A percentile compares a stretch with the other conserved stretches of the same genome.
Conservation (phyloP, 345 rosid genomes). For the Euphorbia pulcherrima region DNA sequence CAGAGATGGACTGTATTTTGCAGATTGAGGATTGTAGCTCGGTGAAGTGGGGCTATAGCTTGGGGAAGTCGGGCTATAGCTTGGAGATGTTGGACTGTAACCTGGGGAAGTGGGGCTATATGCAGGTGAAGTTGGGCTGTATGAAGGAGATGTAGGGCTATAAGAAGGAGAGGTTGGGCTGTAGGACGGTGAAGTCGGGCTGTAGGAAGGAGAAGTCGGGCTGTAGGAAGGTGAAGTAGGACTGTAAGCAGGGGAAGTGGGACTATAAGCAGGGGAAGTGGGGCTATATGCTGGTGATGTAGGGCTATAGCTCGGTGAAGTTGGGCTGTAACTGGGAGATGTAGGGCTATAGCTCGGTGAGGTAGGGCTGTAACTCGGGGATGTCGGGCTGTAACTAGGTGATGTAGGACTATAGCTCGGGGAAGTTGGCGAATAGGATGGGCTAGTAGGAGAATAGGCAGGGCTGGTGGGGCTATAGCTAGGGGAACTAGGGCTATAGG, state of each 20-base stretch:
- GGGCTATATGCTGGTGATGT: slow-evolving; percentile 78
- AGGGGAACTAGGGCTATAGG: slow-evolving; percentile 86
- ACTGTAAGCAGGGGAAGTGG: slow-evolving; percentile 66
- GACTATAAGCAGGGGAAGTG: slow-evolving; percentile 70
- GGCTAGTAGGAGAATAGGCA: slow-evolving; percentile 65
- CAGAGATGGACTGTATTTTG: slow-evolving; percentile 73
- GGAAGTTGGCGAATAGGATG: slow-evolving; percentile 47
- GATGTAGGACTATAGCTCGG: slow-evolving; percentile 52
- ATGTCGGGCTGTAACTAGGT: slow-evolving; percentile 64
- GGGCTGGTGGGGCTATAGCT: slow-evolving; percentile 85
- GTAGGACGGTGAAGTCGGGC: slow-evolving; percentile 80
- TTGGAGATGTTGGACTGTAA: slow-evolving; percentile 28
- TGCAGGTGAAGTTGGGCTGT: slow-evolving; percentile 76
- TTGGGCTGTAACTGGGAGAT: slow-evolving; percentile 73
- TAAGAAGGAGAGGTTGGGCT: slow-evolving; percentile 85
- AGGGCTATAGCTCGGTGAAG: slow-evolving; percentile 76
- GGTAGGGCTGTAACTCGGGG: slow-evolving; percentile 72
- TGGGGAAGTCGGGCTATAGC: slow-evolving; percentile 28
- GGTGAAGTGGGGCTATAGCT: slow-evolving; percentile 32
- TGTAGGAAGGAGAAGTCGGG: slow-evolving; percentile 77
- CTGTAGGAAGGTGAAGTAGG: slow-evolving; percentile 81
- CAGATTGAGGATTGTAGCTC: slow-evolving; percentile 80
- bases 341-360: slow-evolving; percentile 83
- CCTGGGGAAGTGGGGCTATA: slow-evolving; percentile 35
- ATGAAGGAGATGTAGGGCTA: slow-evolving; percentile 71